phyloP scores from a whole-genome alignment of 805 yeast genomes.

The Kregervanrija pseudodelftensis region DNA sequence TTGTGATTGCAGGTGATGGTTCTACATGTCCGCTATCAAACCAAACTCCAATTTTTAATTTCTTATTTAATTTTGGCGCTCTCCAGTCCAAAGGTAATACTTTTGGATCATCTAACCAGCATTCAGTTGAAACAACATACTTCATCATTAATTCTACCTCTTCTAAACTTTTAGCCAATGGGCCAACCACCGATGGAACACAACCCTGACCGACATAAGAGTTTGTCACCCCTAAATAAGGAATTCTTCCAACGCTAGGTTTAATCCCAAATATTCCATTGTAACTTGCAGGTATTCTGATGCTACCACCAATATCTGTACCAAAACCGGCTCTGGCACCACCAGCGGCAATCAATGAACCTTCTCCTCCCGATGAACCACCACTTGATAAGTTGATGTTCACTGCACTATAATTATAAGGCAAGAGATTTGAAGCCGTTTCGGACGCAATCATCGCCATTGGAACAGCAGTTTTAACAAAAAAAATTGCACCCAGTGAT shows the following conservation, averaged over 20 bases:
- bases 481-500: slow-evolving; percentile 45
- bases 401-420: slow-evolving; percentile 43
- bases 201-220: slow-evolving; percentile 44
- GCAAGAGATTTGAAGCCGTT: slow-evolving; percentile 42
- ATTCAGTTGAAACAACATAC: slow-evolving; percentile 23
- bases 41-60: slow-evolving; percentile 38
- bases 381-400: slow-evolving; percentile 50
- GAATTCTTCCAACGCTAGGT: slow-evolving; percentile 35
- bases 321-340: slow-evolving; percentile 57
- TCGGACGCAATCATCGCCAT: slow-evolving; percentile 58
- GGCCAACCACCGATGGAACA: slow-evolving; percentile 52
- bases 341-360: slow-evolving; percentile 46
- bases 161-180: slow-evolving; percentile 41
- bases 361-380: slow-evolving; percentile 65
- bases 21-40: slow-evolving; percentile 34
- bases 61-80: slow-evolving; percentile 14
- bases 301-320: slow-evolving; percentile 50
- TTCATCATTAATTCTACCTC: slow-evolving; percentile 46
- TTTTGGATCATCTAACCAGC: slow-evolving; percentile 46
- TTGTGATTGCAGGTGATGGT: slow-evolving; percentile 46
- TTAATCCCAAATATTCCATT: slow-evolving; percentile 49
- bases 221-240: slow-evolving; percentile 30
- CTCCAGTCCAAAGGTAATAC: slow-evolving; percentile 41
- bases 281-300: slow-evolving; percentile 55
- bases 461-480: slow-evolving; percentile 49